Conservation (phyloP, 306 rosid species). For the Rosa lucieae region DNA sequence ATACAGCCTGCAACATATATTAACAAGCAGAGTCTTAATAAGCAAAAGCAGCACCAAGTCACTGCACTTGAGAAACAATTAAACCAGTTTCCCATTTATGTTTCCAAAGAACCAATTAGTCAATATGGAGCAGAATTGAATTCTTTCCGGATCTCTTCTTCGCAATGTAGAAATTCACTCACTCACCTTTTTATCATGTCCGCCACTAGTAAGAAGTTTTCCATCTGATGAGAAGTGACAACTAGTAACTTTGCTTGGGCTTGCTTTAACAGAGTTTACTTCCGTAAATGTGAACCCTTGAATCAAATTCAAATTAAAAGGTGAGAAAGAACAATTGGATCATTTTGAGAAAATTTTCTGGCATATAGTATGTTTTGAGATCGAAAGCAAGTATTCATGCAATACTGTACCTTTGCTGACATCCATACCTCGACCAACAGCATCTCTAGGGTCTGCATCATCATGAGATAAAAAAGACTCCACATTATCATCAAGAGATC, state of each 20-base stretch:
- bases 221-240: constrained; percentile 99
- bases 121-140: background rate
- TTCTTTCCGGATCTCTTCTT: constrained; percentile 2
- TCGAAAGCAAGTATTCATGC: constrained; percentile 10
- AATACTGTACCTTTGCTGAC: constrained; percentile 87
- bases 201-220: constrained; percentile 92
- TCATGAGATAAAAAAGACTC: constrained; percentile 99
- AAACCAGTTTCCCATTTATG: constrained; percentile 15
- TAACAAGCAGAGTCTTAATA: constrained; percentile 14
- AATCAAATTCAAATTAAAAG: constrained; percentile 30
- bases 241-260: constrained; percentile 73
- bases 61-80: constrained; percentile 12
- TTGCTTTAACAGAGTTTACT: constrained; percentile 67
- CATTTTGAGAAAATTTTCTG: constrained; percentile 13
- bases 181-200: constrained; percentile 94
- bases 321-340: constrained; percentile 3
- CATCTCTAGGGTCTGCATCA: constrained; percentile 90
- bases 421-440: constrained; percentile 93
- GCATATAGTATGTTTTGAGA: constrained; percentile 5
- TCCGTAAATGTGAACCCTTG: constrained; percentile 82
- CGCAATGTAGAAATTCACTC: background rate
- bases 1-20: constrained; percentile 68
- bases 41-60: background rate
- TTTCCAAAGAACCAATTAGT: constrained; percentile 17
- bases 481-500: constrained; percentile 91